phyloP scores from a whole-genome alignment of 768 basidiomycete genomes.

The Hirschioporus abietinus region DNA sequence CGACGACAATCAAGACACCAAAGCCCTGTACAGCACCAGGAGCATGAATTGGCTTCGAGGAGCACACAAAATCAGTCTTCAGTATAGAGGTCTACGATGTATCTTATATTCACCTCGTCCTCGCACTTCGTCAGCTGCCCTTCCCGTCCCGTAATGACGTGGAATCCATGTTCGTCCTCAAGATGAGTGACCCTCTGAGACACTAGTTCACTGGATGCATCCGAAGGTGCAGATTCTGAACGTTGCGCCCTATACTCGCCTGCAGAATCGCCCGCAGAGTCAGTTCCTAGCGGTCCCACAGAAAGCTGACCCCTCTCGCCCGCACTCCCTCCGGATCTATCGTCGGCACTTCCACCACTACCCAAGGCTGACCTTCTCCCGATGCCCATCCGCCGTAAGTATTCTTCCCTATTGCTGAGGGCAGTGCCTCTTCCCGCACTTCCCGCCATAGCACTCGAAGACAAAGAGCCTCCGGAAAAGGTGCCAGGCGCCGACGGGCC shows the following conservation, averaged over 20 bases:
- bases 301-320: conserved; percentile 3
- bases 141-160: conserved; percentile 65
- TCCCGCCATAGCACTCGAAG: not conserved
- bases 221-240: conserved; percentile 12
- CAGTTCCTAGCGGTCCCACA: conserved; percentile 9
- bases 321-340: not conserved
- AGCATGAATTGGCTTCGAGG: conserved; percentile 62
- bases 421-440: not conserved
- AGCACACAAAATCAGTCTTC: conserved; percentile 2
- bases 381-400: not conserved
- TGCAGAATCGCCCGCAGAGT: conserved; percentile 9
- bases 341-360: conserved; percentile 1
- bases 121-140: conserved; percentile 63
- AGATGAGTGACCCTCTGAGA: conserved; percentile 64
- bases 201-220: conserved; percentile 30
- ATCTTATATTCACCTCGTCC: conserved; percentile 51
- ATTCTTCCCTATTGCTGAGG: not conserved
- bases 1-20: conserved; percentile 71
- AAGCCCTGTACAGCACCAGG: conserved; percentile 82
- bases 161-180: conserved; percentile 60
- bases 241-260: not conserved
- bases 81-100: not conserved
- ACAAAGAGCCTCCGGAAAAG: not conserved
- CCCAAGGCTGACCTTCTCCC: not conserved
- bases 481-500: too few species aligned